Base-by-base conservation (phyloP, 2,329 filamentous ascomycete species). In the Diplodia scrobiculata region DNA sequence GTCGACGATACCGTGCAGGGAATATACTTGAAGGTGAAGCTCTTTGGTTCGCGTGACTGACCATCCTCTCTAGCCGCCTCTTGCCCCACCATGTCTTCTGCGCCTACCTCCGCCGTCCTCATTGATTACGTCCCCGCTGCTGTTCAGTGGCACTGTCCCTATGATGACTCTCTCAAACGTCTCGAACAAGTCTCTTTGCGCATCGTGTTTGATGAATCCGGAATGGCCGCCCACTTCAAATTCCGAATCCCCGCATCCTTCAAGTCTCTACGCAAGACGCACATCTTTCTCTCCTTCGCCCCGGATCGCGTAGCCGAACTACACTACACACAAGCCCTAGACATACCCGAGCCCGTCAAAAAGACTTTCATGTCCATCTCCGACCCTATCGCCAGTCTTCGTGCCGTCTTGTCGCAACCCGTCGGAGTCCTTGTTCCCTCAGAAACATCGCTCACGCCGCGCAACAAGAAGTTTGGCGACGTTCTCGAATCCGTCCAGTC, bases 201-300 rank as follows among this genome's bases (percentile, higher is more conserved):
- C 14, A 11, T 34, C 27, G 9, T 32, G 5, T 53, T 53, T 29
- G 51, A 53, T 53, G 51, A 53, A 53, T 7, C 29, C 3, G 27
- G 19, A 14, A 53, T 36, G 14, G 3, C 51, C 17, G 27, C 51
- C 27, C n/a, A 53, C 19, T 34, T 53, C 25, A 53, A 53, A 34
- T 14, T 53, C 14, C 51, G 51, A 9, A n/a, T 53, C 9, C 29
- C 51, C 29, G 51, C 51, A 53, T 53, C 51, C 27, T 53, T 53
- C 51, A 53, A 32, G 9, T 13, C 27, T 19, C 6, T 53, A n/a
- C 51, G 51, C 27, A 53, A 53, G 32, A 53, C 51, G 14, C 51
- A 32, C 27, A 19, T 53, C 17, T 53, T 36, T 19, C 27, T 53
- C 25, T 17, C 51, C 29, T 29, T 34, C 13, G 2, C 51, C 2